Evolutionary conservation across 345 rosid species (phyloP).

Genomic region (Erucastrum elatum): DNA sequence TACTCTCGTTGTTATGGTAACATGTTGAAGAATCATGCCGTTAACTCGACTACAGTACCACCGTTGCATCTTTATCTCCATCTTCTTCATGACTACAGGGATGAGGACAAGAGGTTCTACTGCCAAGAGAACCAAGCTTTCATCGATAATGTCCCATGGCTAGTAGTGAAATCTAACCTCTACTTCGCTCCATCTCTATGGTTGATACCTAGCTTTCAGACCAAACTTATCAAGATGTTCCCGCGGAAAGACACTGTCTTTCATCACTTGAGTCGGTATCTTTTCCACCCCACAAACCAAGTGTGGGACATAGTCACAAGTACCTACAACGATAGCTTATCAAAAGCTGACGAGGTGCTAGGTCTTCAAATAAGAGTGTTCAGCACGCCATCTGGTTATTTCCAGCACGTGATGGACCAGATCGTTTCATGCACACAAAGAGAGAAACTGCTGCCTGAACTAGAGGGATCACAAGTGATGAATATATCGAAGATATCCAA

Average conservation of each 20-base stretch:
- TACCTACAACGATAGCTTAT: slow-evolving; percentile 22
- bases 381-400: not conserved
- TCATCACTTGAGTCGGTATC: slow-evolving; percentile 39
- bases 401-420: slow-evolving; percentile 33
- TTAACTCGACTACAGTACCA: not conserved
- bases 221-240: slow-evolving; percentile 24
- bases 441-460: slow-evolving; percentile 38
- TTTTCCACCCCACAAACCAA: slow-evolving; percentile 42
- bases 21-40: not conserved
- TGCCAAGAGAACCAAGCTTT: not conserved
- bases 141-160: slow-evolving; percentile 36
- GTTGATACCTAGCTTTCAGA: slow-evolving; percentile 30
- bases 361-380: slow-evolving; percentile 41
- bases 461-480: not conserved
- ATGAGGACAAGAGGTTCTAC: not conserved
- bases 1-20: slow-evolving; percentile 24
- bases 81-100: not conserved
- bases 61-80: not conserved
- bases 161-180: slow-evolving; percentile 24
- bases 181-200: slow-evolving; percentile 40
- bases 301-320: slow-evolving; percentile 42
- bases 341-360: slow-evolving; percentile 34
- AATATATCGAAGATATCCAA: slow-evolving; percentile 2
- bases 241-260: slow-evolving; percentile 39
- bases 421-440: slow-evolving; percentile 28